These are phyloP conservation scores for Neonectria neomacrospora DNA, from an alignment of 2,329 filamentous ascomycete species.

Conservation along the genomic window DNA sequence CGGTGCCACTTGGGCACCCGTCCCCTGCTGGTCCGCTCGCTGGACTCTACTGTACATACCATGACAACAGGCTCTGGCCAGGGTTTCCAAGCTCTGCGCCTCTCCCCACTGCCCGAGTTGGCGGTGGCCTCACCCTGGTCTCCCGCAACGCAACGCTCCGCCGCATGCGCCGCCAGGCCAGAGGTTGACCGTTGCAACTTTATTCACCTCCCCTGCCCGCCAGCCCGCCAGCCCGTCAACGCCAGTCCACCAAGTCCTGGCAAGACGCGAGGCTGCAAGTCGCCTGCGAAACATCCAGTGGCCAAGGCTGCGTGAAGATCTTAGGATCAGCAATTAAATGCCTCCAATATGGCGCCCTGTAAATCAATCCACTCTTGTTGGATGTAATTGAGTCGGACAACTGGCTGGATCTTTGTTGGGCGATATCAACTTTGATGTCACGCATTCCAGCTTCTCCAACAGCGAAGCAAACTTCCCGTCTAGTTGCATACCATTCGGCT, in stretches of 20 bases:
- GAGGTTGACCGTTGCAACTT: conserved; percentile 41
- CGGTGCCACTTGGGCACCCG: conserved; percentile 36
- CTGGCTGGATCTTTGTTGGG: too few relatives aligned
- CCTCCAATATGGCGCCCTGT: background rate
- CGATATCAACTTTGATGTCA: too few relatives aligned
- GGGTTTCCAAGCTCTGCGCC: conserved; percentile 37
- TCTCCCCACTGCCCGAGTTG: conserved; percentile 42
- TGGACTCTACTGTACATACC: conserved; percentile 26
- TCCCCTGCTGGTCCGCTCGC: conserved; percentile 35
- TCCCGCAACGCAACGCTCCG: conserved; percentile 38
- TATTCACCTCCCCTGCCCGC: conserved; percentile 27
- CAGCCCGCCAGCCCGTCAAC: too few relatives aligned
- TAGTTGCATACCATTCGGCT: background rate
- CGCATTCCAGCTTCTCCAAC: background rate
- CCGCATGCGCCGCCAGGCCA: conserved; percentile 37
- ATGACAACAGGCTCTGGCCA: conserved; percentile 42
- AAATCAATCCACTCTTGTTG: background rate
- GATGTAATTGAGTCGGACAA: background rate
- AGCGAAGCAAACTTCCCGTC: background rate
- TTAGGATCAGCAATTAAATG: background rate
- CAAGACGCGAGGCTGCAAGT: conserved; percentile 2
- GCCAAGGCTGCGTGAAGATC: background rate
- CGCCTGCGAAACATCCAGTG: background rate
- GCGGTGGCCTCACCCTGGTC: conserved; percentile 43
- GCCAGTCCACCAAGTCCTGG: background rate